A percentile compares a stretch with the other conserved stretches of the same genome.
Conservation (phyloP, 2,329 filamentous ascomycete genomes). For the Verticillium nonalfalfae region DNA sequence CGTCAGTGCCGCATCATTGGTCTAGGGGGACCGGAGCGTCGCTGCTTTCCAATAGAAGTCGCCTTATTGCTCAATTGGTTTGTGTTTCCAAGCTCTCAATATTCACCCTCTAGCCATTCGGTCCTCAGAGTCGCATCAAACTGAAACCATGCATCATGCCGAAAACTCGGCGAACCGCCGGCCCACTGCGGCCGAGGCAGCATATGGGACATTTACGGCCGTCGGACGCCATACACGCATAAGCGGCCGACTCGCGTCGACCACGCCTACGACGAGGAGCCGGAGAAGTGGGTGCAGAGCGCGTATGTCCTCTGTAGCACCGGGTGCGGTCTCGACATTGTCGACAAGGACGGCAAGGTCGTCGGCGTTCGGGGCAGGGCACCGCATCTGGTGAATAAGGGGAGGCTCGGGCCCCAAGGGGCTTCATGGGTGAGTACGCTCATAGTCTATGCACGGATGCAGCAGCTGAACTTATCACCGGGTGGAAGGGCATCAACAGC, state of each 20-base stretch:
- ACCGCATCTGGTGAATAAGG: constrained; percentile 25
- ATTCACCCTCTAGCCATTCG: too few relatives aligned
- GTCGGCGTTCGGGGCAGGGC: constrained; percentile 27
- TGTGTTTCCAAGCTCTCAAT: too few relatives aligned
- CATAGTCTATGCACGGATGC: too few relatives aligned
- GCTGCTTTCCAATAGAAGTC: too few relatives aligned
- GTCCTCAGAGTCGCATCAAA: too few relatives aligned
- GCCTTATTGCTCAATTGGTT: too few relatives aligned
- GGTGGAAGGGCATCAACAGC: constrained; percentile 20
- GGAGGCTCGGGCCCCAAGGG: constrained; percentile 27
- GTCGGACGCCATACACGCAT: constrained; percentile 23
- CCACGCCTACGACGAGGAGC: constrained; percentile 19
- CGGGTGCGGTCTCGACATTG: constrained; percentile 26
- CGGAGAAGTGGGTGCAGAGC: constrained; percentile 29
- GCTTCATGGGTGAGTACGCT: constrained; percentile 17
- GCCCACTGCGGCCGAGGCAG: constrained; percentile 15
- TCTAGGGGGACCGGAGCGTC: too few relatives aligned
- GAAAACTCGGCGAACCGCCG: too few relatives aligned
- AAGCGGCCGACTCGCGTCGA: constrained; percentile 26
- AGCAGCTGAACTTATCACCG: constrained; percentile 1
- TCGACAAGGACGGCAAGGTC: constrained; percentile 25
- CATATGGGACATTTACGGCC: constrained; percentile 23
- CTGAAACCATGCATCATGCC: too few relatives aligned
- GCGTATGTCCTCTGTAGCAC: constrained; percentile 30
- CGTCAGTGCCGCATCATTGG: too few relatives aligned